These are phyloP conservation scores for Saksenaea oblongispora DNA, from an alignment of 371 early-diverging fungal genomes.

Conservation along the genomic window DNA sequence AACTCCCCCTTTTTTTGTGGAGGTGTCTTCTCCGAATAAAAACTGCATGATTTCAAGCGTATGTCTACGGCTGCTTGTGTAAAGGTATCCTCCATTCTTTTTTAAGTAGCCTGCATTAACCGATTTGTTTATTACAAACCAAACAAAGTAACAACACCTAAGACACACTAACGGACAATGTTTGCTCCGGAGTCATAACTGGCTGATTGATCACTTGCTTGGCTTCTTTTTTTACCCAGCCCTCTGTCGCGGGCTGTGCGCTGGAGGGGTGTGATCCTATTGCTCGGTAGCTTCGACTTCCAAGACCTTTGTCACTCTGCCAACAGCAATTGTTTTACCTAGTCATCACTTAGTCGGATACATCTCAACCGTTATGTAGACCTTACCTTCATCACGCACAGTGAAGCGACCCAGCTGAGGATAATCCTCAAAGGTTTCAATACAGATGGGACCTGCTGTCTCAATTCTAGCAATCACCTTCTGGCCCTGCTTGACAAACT, in stretches of 20 bases:
- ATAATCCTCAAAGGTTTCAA: constrained; percentile 89
- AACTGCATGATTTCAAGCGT: too few relatives aligned
- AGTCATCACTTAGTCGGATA: background rate
- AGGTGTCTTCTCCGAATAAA: too few relatives aligned
- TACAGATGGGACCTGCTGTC: constrained; percentile 71
- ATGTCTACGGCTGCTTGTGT: too few relatives aligned
- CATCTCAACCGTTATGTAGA: constrained; percentile 1
- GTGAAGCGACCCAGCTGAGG: constrained; percentile 96
- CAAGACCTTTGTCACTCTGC: constrained; percentile 85
- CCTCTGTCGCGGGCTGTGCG: background rate
- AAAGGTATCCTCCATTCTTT: background rate
- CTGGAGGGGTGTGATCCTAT: constrained; percentile 15
- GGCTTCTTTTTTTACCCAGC: background rate
- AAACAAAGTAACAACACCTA: background rate
- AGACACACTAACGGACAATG: constrained; percentile 5
- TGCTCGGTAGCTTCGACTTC: constrained; percentile 25
- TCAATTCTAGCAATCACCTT: constrained; percentile 86
- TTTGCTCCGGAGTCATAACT: background rate
- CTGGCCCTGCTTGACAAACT: constrained; percentile 91
- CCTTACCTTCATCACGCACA: constrained; percentile 88
- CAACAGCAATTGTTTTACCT: constrained; percentile 94
- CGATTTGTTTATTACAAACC: background rate
- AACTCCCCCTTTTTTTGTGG: too few relatives aligned
- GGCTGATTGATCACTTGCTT: constrained; percentile 1
- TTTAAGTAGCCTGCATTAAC: background rate